phyloP scores from a whole-genome alignment of 2,329 filamentous ascomycete genomes.

The Fusarium sp. region DNA sequence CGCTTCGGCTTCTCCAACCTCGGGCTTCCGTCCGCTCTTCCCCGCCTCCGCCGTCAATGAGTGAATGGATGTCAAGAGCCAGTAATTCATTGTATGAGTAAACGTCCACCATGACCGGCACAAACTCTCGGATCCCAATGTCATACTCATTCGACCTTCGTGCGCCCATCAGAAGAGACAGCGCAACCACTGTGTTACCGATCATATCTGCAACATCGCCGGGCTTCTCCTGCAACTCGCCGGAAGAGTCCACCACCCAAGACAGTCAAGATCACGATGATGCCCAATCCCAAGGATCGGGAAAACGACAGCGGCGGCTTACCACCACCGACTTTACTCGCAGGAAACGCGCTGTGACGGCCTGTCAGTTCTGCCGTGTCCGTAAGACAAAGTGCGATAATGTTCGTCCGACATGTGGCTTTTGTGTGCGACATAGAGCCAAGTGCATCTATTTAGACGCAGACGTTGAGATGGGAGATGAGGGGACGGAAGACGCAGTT shows the following conservation, averaged over 20 bases:
- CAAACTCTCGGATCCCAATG: not conserved
- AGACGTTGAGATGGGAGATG: not conserved
- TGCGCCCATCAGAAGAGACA: not conserved
- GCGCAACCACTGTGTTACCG: not conserved
- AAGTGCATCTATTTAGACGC: constrained; percentile 2
- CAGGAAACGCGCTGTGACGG: constrained; percentile 15
- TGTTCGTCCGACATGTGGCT: constrained; percentile 14
- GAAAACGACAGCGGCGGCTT: not conserved
- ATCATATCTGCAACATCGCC: not conserved
- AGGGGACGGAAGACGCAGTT: not conserved
- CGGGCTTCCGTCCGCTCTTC: not conserved
- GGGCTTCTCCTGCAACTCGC: not conserved
- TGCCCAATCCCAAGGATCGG: not conserved
- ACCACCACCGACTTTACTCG: constrained; percentile 3
- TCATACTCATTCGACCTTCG: not conserved
- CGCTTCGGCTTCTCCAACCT: not conserved
- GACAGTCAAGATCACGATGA: not conserved
- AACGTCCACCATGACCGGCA: not conserved
- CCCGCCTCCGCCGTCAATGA: not conserved
- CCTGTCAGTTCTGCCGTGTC: constrained; percentile 29
- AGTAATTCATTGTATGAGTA: not conserved
- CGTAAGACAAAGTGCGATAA: constrained; percentile 28
- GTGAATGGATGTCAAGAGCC: not conserved
- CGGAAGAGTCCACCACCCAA: not conserved
- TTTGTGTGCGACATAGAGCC: constrained; percentile 14